Conservation (phyloP, 768 basidiomycete species). For the Suillus luteus region DNA sequence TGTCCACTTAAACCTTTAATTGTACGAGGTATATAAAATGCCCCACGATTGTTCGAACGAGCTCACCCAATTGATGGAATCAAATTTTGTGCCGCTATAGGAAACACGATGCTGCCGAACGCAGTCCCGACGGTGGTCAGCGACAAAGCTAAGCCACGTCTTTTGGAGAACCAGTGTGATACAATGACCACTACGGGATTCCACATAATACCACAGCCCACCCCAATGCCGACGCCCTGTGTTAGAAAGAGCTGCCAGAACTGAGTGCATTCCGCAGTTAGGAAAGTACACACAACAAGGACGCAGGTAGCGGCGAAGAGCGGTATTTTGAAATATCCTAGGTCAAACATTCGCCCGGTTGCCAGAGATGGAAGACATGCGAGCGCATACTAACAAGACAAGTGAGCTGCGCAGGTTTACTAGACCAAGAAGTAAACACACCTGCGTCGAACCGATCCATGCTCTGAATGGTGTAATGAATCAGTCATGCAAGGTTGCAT, state of each 20-base stretch:
- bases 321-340: constrained; percentile 63
- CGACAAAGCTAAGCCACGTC: constrained; percentile 59
- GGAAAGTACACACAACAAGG: constrained; percentile 57
- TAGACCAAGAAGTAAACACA: constrained; percentile 21
- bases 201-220: constrained; percentile 61
- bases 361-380: constrained; percentile 63
- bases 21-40: neutral
- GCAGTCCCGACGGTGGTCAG: constrained; percentile 65
- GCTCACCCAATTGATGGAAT: constrained; percentile 66
- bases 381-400: constrained; percentile 53
- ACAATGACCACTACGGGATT: constrained; percentile 60
- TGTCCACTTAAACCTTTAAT: constrained; percentile 70
- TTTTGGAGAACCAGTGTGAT: constrained; percentile 71
- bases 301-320: constrained; percentile 48
- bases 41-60: constrained; percentile 20
- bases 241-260: constrained; percentile 82
- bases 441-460: constrained; percentile 83
- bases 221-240: constrained; percentile 72
- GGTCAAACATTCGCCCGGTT: constrained; percentile 70
- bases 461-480: constrained; percentile 42
- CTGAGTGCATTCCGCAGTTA: constrained; percentile 68
- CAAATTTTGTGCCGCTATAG: constrained; percentile 59
- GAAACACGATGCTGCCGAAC: constrained; percentile 68
- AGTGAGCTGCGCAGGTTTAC: neutral
- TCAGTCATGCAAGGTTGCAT: neutral